Evolutionary conservation across 768 basidiomycete species (phyloP), one percentile per base, ranked within the genome.

Genomic region (Pleurotus platypus): DNA sequence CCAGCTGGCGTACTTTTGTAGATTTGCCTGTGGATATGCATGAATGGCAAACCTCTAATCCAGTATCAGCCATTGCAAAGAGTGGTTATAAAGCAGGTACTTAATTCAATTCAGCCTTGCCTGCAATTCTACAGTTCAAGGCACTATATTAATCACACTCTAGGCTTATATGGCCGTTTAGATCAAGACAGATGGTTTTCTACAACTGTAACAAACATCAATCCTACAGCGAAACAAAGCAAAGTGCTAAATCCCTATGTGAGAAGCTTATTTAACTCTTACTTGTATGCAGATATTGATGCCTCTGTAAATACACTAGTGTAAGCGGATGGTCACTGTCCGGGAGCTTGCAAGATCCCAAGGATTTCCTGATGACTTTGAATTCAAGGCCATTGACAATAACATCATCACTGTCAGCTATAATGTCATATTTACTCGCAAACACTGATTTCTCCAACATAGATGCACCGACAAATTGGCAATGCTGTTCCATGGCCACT

Each of bases 381-480:
- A 78, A 0, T 91, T 92, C 58, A 62, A 77, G 55, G 72, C 86
- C 0, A 59, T 74, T 4, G 69, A 75, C 12, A 62, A 81, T 40
- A 81, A 77, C 42, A 77, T 90, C 12, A 74, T 81, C 22, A 88
- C 83, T 1, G 88, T 89, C 58, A 59, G 85, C 72, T 42, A 7
- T 45, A 8, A 9, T 6, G 54, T 40, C 12, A 54, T 39, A 1
- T 22, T 20, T 48, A 4, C 20, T 9, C 35, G 4, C 50, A 30
- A n/a, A 16, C 16, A 30, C 18, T 61, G 39, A 39, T 55, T 9
- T 37, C 37, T 57, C 3, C 59, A 56, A 46, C 53, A 8, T 60
- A 91, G 87, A 87, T 90, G 76, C 87, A 89, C 61, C 77, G 87
- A 26, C 87, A 89, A 57, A 89, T 92, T 59, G 89, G 89, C 12